Evolutionary conservation across 352 stramenopile species (phyloP), one percentile per base, ranked within the genome.

Genomic region (Phytopythium ostracodes): DNA sequence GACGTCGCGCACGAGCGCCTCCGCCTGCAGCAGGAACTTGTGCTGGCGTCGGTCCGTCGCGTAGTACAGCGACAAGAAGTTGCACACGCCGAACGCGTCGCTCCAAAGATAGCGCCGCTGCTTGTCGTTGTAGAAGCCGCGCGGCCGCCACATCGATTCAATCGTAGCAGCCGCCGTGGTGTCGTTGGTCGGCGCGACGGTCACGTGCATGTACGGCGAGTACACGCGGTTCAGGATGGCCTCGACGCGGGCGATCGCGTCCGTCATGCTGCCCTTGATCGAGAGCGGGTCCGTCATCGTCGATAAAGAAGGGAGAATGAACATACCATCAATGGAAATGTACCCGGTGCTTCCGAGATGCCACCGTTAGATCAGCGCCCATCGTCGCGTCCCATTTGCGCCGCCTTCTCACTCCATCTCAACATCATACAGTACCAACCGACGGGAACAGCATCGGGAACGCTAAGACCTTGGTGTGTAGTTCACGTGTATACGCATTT

Each of bases 41-140:
- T 25, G 25, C 15, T 60, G 33, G n/a, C n/a, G n/a, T n/a, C n/a
- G n/a, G 8, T 49, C 38, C 8, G 38, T 55, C 8, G 53, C 56
- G 40, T 68, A 44, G 42, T 60, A 64, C n/a, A 77, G 63, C 15
- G 70, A 62, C 46, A 77, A 31, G 60, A 63, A 74, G 40, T 60
- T 60, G 60, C 70, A 77, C 6, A 77, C 70, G 7, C 70, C 70
- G 36, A 74, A 77, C 27, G 70, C 70, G 44, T 77, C 70, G 55
- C 70, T 77, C 70, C 70, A 77, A 7, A 77, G 47, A 50, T 77
- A 77, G 12, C 70, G 63, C 9, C 55, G 33, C 49, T 64, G 68
- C 49, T 59, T 50, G 31, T 36, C 38, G 20, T 36, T 31, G 53
- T 70, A 74, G 53, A 77, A 77, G 4, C 55, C 24, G 35, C 55